Conservation (phyloP, 257 asterid species). For the Nyctanthes arbortristis region DNA sequence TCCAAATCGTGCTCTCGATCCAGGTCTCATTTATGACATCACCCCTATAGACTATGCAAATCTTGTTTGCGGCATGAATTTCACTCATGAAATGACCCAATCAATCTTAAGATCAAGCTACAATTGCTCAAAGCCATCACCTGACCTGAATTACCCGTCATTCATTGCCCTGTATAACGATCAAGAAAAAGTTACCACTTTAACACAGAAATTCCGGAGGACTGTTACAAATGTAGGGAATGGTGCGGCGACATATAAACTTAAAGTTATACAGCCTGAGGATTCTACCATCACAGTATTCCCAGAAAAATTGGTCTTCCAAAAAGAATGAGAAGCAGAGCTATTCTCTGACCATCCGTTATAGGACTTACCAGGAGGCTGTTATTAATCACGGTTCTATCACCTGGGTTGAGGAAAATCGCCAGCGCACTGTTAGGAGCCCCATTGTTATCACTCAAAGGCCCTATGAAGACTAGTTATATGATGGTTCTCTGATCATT, state of each 20-base stretch:
- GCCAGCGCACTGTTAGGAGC: background rate
- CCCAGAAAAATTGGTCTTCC: background rate
- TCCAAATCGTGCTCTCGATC: conserved; percentile 1
- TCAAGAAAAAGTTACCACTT: background rate
- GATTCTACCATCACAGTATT: background rate
- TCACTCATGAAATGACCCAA: background rate
- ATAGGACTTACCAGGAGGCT: background rate
- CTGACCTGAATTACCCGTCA: conserved; percentile 13
- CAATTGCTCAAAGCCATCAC: conserved; percentile 2
- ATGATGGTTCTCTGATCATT: background rate
- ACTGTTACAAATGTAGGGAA: background rate
- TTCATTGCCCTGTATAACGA: background rate
- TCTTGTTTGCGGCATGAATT: conserved; percentile 2
- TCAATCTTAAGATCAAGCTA: conserved; percentile 1
- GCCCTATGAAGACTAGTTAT: background rate
- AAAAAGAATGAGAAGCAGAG: background rate
- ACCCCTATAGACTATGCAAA: background rate
- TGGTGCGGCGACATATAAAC: background rate
- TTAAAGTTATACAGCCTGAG: background rate
- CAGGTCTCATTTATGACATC: background rate
- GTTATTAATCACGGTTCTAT: background rate
- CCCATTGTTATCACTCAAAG: background rate
- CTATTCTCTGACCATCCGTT: background rate
- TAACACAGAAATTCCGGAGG: background rate
- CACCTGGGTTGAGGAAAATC: background rate